Evolutionary conservation across 345 rosid genomes (phyloP), one percentile per base, ranked within the genome.

Genomic region (Trapa bicornis): DNA sequence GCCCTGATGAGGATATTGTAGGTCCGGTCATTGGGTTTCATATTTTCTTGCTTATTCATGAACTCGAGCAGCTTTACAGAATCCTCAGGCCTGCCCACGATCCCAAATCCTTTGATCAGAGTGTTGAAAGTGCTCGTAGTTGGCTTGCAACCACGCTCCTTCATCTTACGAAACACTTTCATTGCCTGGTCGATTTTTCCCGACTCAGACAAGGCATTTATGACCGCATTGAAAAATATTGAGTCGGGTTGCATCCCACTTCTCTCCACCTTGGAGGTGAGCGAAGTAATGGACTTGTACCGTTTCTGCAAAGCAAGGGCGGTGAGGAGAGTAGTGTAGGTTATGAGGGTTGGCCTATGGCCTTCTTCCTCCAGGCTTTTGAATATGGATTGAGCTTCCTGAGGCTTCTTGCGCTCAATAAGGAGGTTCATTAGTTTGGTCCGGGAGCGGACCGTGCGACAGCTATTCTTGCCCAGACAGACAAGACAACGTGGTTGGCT

Each of bases 161-260:
- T 90, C 98, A 93, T 93, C 76, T 87, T 90, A 29, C 68, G 68
- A 68, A 88, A 93, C 68, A 86, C 79, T 78, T 79, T 79, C 91
- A 90, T 83, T 43, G 98, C 96, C 73, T 88, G 86, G 68, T 83
- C 74, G 10, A 88, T 78, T 64, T 88, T 85, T 68, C 94, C 91
- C 33, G 96, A 85, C 75, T 93, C 97, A 36, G 92, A 84, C 37
- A 87, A 83, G n/a, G 92, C 92, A 70, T 90, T 93, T 72, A 93
- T 93, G 77, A 88, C 83, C 60, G 97, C 86, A 66, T 93, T 90
- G 86, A 87, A 93, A 79, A 93, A 88, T 68, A 93, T 88, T 16
- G 96, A 78, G 75, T 93, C 97, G 0, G 96, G 97, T 78, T 85
- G 82, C 74, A 83, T 71, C 14, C 94, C 94, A 17, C 78, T 79